Percentiles rank a stretch among this genome's conserved stretches.
phyloP scores from a whole-genome alignment of 176 grass and related monocot species.

The Juncus inflexus region DNA sequence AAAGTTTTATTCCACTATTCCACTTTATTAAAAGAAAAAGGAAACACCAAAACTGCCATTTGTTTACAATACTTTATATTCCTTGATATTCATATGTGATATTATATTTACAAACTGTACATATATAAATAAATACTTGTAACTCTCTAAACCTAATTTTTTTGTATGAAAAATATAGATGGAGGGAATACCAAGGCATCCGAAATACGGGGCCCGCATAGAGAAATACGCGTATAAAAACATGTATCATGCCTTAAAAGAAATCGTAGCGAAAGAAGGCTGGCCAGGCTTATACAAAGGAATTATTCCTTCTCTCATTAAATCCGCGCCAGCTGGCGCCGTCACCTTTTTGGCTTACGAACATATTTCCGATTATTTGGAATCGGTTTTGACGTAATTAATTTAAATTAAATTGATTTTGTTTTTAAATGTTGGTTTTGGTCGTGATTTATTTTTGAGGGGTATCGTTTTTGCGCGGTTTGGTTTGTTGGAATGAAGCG shows the following conservation, averaged over 20 bases:
- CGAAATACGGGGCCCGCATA: constrained; percentile 74
- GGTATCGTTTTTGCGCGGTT: constrained; percentile 3
- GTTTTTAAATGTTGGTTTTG: not conserved
- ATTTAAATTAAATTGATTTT: constrained; percentile 24
- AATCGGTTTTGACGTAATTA: constrained; percentile 56
- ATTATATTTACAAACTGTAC: no score
- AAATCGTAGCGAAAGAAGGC: constrained; percentile 71
- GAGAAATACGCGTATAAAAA: constrained; percentile 59
- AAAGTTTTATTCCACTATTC: no score
- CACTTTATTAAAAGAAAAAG: no score
- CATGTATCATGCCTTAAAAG: constrained; percentile 86
- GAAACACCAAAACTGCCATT: no score
- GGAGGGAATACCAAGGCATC: constrained; percentile 86
- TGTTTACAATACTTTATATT: no score
- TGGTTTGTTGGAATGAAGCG: constrained; percentile 4
- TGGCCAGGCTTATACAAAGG: constrained; percentile 82
- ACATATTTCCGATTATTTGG: constrained; percentile 84
- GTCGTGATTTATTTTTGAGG: constrained; percentile 13
- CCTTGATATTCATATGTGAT: no score
- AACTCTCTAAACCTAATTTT: no score
- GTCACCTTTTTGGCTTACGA: constrained; percentile 95
- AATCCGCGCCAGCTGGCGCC: constrained; percentile 92
- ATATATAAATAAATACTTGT: no score
- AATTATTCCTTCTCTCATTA: constrained; percentile 80
- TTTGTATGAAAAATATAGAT: constrained; percentile 38